A percentile compares a stretch with the other conserved stretches of the same genome.
These are phyloP conservation scores for Mucor saturninus DNA, from an alignment of 371 early-diverging fungal genomes.

Conservation along the genomic window DNA sequence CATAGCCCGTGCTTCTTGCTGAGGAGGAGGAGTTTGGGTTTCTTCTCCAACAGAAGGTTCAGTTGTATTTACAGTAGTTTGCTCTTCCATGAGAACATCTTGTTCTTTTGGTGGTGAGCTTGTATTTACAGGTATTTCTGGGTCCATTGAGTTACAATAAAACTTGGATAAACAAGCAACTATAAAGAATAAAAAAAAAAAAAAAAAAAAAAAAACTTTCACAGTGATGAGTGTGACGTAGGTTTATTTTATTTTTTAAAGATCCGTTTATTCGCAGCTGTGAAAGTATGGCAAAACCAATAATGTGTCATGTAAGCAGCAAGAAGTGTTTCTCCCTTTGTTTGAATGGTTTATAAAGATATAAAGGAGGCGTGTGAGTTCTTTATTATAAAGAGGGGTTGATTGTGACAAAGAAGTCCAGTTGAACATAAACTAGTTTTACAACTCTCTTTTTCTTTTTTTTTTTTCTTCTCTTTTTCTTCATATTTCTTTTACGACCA, in stretches of 20 bases:
- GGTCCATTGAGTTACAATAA: neutral
- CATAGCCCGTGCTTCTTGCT: neutral
- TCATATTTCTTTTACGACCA: neutral
- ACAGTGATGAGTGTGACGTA: neutral
- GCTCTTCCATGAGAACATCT: slow-evolving; percentile 4
- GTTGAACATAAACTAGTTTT: slow-evolving; percentile 2
- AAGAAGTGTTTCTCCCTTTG: neutral
- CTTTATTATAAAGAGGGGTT: neutral
- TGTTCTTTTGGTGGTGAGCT: slow-evolving; percentile 6
- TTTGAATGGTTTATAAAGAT: neutral
- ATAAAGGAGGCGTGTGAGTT: neutral
- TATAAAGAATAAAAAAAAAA: neutral
- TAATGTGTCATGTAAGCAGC: neutral
- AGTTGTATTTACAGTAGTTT: neutral
- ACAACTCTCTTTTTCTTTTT: neutral
- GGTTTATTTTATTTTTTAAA: neutral
- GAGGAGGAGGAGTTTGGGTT: too few relatives aligned
- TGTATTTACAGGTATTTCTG: slow-evolving; percentile 8
- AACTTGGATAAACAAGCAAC: neutral
- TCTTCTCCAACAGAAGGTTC: neutral
- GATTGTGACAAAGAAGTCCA: neutral
- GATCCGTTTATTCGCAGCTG: neutral
- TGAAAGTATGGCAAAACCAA: neutral
- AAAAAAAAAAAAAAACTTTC: neutral
- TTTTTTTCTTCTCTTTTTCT: slow-evolving; percentile 4